These are phyloP conservation scores for Dendryphion nanum DNA, from an alignment of 2,329 filamentous ascomycete species.

Conservation along the genomic window DNA sequence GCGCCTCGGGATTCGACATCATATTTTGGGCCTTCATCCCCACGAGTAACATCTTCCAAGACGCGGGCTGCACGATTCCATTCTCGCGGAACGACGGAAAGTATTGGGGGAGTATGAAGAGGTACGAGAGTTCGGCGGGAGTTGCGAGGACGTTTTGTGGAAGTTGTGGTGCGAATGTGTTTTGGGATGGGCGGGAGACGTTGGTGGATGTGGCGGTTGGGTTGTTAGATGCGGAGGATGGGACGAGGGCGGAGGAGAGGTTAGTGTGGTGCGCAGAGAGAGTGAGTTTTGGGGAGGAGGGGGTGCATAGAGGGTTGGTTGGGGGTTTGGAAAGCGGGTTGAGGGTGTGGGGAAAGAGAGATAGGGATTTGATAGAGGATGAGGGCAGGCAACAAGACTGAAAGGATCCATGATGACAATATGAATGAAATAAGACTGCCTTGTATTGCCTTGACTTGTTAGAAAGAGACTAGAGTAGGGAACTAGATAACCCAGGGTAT, in stretches of 20 bases:
- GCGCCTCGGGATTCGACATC: constrained; percentile 44
- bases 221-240: constrained; percentile 42
- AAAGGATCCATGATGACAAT: background rate
- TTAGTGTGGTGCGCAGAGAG: constrained; percentile 43
- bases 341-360: constrained; percentile 20
- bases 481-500: too few species aligned
- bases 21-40: constrained; percentile 48
- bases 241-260: constrained; percentile 47
- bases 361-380: constrained; percentile 8
- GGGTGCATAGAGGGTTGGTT: constrained; percentile 40
- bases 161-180: constrained; percentile 47
- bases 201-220: constrained; percentile 49
- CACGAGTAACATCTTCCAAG: constrained; percentile 40
- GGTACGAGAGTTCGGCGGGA: constrained; percentile 44
- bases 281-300: constrained; percentile 31
- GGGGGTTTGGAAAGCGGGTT: constrained; percentile 32
- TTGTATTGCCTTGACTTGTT: too few species aligned
- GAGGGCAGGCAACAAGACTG: constrained; percentile 7
- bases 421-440: too few species aligned
- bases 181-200: constrained; percentile 44
- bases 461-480: too few species aligned
- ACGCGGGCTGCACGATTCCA: constrained; percentile 15
- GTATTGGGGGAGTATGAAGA: constrained; percentile 42
- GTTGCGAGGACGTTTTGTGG: constrained; percentile 51
- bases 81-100: constrained; percentile 13